Evolutionary conservation across 148 eudicot species (phyloP).

Genomic region (Suaeda aralocaspica): DNA sequence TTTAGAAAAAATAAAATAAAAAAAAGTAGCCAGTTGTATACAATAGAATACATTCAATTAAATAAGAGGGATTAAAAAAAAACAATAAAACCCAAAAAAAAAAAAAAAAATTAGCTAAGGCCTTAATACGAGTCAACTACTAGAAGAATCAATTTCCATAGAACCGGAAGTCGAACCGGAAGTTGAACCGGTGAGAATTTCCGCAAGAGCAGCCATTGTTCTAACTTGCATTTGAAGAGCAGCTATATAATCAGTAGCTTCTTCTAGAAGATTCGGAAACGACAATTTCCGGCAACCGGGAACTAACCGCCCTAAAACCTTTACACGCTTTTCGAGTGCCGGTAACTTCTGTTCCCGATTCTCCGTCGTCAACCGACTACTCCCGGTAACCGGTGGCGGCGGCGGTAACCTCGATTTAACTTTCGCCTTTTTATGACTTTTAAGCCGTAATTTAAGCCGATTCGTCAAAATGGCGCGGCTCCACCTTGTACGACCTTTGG

Average conservation of each 20-base stretch:
- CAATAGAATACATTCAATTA: constrained; percentile 45
- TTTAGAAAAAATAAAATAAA: not conserved
- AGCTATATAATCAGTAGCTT: constrained; percentile 69
- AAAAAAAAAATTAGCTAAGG: constrained; percentile 10
- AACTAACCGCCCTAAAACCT: constrained; percentile 57
- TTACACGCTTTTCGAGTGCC: constrained; percentile 45
- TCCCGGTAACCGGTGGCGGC: constrained; percentile 9
- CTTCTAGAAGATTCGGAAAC: constrained; percentile 79
- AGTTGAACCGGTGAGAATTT: constrained; percentile 38
- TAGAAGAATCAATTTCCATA: constrained; percentile 9
- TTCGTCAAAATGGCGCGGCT: constrained; percentile 68
- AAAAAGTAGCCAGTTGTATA: constrained; percentile 26
- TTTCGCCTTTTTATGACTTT: constrained; percentile 39
- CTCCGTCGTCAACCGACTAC: constrained; percentile 17
- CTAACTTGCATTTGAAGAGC: constrained; percentile 86
- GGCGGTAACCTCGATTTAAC: constrained; percentile 11
- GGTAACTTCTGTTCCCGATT: constrained; percentile 30
- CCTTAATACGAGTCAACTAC: constrained; percentile 28
- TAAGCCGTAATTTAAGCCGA: constrained; percentile 39
- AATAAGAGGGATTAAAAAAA: constrained; percentile 18
- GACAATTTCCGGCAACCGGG: constrained; percentile 79
- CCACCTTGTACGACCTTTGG: constrained; percentile 67
- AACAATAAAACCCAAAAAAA: constrained; percentile 6
- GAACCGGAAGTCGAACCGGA: constrained; percentile 17
- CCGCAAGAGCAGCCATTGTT: constrained; percentile 70